Evolutionary conservation across 2,329 filamentous ascomycete genomes (phyloP), one percentile per base, ranked within the genome.

Genomic region (Aureobasidium sp.): DNA sequence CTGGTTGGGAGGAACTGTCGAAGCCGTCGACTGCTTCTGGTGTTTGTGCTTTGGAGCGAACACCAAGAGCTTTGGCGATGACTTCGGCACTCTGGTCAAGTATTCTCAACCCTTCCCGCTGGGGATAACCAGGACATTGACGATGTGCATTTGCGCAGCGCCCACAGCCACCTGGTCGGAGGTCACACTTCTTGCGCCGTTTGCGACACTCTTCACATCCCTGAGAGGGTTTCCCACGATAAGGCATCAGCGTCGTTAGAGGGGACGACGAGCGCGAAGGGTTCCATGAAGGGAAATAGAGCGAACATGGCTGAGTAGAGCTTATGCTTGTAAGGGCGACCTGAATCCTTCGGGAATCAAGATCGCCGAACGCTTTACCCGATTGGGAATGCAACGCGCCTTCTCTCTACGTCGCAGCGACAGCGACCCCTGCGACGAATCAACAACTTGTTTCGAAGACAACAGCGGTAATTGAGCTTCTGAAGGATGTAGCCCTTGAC

Each of bases 171-270:
- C 57, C 57, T 1, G 44, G 17, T 2, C 45, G 44, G 37, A 60
- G 44, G 35, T 60, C 57, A 19, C 57, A 60, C 24, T 60, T 60
- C 45, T 60, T 60, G 3, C 57, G 57, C n/a, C 44, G 31, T 31
- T 50, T 49, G 6, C 45, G 45, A 60, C 57, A 60, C 35, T 60
- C 57, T 7, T 60, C 45, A 33, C 57, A 60, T 9, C 57, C 57
- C 22, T 60, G 19, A 0, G 57, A 60, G 0, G 45, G 57, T 37
- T 33, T 60, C 17, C 57, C 57, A n/a, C 57, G 33, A 50, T 17
- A 60, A 22, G 57, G 45, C 57, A 60, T 60, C 17, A 33, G 42
- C 8, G 14, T 15, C 8, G 14, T 15, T 8, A 7, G 9, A 14
- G 5, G 11, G 6, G 27, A 1, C 7, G 3, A 24, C 15, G 33